These are phyloP conservation scores for Chaetomiaceae sp. DNA, from an alignment of 2,329 filamentous ascomycete species.

Conservation along the genomic window DNA sequence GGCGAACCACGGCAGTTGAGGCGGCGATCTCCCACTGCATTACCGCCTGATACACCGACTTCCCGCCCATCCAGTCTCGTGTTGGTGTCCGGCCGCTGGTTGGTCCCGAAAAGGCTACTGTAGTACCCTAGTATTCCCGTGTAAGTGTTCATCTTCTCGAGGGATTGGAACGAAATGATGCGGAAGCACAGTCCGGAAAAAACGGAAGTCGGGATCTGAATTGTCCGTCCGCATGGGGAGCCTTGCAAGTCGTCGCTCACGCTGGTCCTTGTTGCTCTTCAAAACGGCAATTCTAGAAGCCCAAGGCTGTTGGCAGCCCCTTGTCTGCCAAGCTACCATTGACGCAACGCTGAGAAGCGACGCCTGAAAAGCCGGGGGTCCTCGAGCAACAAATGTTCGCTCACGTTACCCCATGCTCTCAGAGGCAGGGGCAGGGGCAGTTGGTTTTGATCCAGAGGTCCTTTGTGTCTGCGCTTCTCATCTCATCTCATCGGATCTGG, in stretches of 20 bases:
- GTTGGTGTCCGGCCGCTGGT: neutral
- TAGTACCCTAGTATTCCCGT: too few relatives aligned
- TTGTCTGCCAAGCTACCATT: too few relatives aligned
- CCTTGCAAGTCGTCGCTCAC: neutral
- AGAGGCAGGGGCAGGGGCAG: neutral
- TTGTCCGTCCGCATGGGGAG: slow-evolving; percentile 6
- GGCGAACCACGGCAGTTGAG: slow-evolving; percentile 17
- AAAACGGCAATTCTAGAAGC: slow-evolving; percentile 13
- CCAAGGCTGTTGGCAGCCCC: neutral
- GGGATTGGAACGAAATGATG: neutral
- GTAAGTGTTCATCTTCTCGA: too few relatives aligned
- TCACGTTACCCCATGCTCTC: neutral
- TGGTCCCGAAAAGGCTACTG: too few relatives aligned
- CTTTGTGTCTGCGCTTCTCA: neutral
- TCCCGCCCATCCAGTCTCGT: neutral
- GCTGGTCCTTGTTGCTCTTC: neutral
- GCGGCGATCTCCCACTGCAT: slow-evolving; percentile 20
- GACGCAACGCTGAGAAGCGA: too few relatives aligned
- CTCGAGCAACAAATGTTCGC: neutral
- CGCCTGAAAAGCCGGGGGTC: too few relatives aligned
- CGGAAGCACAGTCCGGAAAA: neutral
- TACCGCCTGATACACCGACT: slow-evolving; percentile 11
- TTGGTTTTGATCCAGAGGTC: too few relatives aligned
- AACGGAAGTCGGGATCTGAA: neutral
- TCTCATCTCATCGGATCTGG: neutral